Evolutionary conservation across 257 asterid species (phyloP), one percentile per base, ranked within the genome.

Genomic region (Avicennia marina): DNA sequence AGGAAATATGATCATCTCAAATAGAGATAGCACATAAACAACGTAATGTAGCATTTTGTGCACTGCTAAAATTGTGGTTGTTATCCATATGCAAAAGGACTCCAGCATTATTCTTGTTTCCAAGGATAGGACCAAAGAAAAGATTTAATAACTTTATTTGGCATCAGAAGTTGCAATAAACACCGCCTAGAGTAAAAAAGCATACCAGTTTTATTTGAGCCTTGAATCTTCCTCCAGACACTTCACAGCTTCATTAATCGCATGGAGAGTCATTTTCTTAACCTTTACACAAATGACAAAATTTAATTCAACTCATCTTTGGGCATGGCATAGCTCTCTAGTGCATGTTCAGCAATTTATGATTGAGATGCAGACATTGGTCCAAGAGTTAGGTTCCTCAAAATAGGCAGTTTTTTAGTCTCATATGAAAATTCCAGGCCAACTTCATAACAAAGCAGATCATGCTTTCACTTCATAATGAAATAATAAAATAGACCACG

Each of bases 181-280:
- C 1, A 8, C 4, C 16, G 56, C 32, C 18, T 16, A 24, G 21
- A 20, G 51, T 19, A 13, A 40, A 45, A 41, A 64, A 24, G 25
- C 66, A 41, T 61, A 74, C 81, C 72, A 29, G 53, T 31, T 41
- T 70, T n/a, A n/a, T 69, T 27, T 32, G 60, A 16, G 48, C 15
- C 62, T 24, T 13, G 70, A 60, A 26, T 11, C n/a, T n/a, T 3
- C 10, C 67, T 53, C 73, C 73, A 83, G 49, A 57, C 58, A 64
- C 52, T 33, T 4, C 54, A 83, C 60, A 12, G 85, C 89, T 55
- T 58, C 11, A 12, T 12, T 20, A 52, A 81, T 47, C 22, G 95
- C 94, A 64, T 79, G 69, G 48, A 81, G 50, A 29, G 68, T 57
- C 89, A 89, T 86, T 71, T 83, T 89, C 77, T 83, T 86, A 70